phyloP scores from a whole-genome alignment of 192 early-diverging fungal species.

The Coemansia sp. region DNA sequence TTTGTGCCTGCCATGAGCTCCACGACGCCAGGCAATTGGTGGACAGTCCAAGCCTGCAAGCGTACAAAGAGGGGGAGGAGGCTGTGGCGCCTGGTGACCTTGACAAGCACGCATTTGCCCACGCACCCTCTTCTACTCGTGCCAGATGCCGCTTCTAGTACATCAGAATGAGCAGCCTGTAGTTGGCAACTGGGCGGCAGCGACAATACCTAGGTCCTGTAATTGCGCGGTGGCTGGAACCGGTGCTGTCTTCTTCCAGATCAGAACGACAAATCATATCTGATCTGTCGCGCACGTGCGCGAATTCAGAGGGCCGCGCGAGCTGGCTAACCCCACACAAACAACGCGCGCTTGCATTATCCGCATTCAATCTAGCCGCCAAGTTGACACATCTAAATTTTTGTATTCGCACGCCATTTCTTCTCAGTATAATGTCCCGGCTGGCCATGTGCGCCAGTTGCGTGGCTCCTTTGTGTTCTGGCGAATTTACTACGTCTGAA shows the following conservation, averaged over 20 bases:
- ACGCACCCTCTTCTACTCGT: background rate
- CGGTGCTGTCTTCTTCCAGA: background rate
- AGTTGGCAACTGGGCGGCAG: background rate
- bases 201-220: background rate
- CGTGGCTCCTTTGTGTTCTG: background rate
- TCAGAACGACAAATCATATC: background rate
- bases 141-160: background rate
- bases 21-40: background rate
- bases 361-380: background rate
- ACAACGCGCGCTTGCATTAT: conserved; percentile 1
- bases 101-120: conserved; percentile 2
- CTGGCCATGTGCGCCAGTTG: conserved; percentile 1
- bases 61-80: background rate
- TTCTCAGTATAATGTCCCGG: background rate
- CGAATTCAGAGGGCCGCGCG: conserved; percentile 2
- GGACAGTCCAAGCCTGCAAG: background rate
- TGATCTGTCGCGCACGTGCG: conserved; percentile 14
- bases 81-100: background rate
- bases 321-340: background rate
- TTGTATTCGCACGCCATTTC: background rate
- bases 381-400: background rate
- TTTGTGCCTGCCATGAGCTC: background rate
- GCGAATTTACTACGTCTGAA: background rate
- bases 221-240: background rate
- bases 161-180: background rate